Base-by-base conservation (phyloP, 306 rosid species). In the Amphicarpaea edgeworthii region DNA sequence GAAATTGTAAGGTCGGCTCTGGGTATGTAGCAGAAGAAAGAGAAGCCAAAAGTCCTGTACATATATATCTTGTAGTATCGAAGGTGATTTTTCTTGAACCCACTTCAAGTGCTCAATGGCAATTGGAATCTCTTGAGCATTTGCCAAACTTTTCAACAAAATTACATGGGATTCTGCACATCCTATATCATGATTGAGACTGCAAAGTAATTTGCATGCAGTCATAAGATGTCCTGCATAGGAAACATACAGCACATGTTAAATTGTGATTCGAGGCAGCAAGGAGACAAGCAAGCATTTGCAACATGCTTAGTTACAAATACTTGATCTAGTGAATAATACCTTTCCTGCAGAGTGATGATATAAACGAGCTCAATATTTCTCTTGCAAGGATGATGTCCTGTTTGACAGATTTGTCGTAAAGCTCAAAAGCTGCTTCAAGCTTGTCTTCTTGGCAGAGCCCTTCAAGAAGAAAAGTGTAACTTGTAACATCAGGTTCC, bases 401-500 rank as follows among this genome's bases (percentile, higher is more conserved):
- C 76, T 90, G 97, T 78, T 87, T 76, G 58, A 83, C 69, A 68
- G 84, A 83, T 60, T 70, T 71, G 79, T 83, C 81, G n/a, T 88
- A 88, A 58, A 95, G 86, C 63, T 88, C 85, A 73, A 90, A 84
- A 66, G 96, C 97, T 67, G 83, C 89, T 84, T 90, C 89, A 15
- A 87, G 79, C 63, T 78, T 89, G 50, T 75, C 59, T 61, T 86
- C 92, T 38, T 81, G 84, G 80, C 92, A 92, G 77, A 92, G 92
- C 76, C 93, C 98, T 85, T 83, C 86, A 0, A 95, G 87, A 64
- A 95, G 86, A 80, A 45, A 83, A 23, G 79, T 84, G 79, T 87
- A 95, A 69, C 87, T 92, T 55, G 90, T 67, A 40, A 65, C 55
- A 76, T 92, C 92, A 0, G 96, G 98, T 26, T 73, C 55, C 3